These are phyloP conservation scores for Monilinia laxa DNA, from an alignment of 2,329 filamentous ascomycete genomes.

Conservation along the genomic window DNA sequence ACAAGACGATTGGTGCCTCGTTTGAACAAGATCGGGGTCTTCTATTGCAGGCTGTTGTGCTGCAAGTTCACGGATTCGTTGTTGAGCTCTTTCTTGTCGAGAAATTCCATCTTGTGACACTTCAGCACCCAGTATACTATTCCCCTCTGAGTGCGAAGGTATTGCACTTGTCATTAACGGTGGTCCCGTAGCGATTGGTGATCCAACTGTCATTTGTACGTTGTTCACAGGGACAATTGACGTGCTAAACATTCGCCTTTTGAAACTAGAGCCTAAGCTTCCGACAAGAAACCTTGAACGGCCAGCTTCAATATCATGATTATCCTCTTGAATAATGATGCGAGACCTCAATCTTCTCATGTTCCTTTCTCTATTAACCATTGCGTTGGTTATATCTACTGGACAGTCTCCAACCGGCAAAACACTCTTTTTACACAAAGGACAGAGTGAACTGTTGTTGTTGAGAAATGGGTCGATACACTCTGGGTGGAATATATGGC, in stretches of 20 bases:
- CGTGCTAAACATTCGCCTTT: slow-evolving; percentile 20
- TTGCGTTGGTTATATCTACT: slow-evolving; percentile 71
- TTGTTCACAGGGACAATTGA: slow-evolving; percentile 6
- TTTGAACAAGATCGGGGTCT: slow-evolving; percentile 31
- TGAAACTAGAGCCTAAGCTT: slow-evolving; percentile 24
- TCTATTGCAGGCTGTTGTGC: slow-evolving; percentile 30
- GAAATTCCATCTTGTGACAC: slow-evolving; percentile 13
- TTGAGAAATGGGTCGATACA: slow-evolving; percentile 86
- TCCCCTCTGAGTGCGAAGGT: slow-evolving; percentile 9
- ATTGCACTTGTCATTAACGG: slow-evolving; percentile 26
- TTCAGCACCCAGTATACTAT: slow-evolving; percentile 17
- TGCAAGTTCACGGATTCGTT: slow-evolving; percentile 34
- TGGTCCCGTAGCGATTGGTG: slow-evolving; percentile 26
- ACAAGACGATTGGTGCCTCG: slow-evolving; percentile 27
- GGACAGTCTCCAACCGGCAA: slow-evolving; percentile 68
- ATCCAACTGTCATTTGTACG: slow-evolving; percentile 11
- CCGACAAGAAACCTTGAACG: slow-evolving; percentile 24
- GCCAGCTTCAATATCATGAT: slow-evolving; percentile 20
- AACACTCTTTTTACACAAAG: slow-evolving; percentile 83
- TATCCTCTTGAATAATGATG: slow-evolving; percentile 29
- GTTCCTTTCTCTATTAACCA: slow-evolving; percentile 79
- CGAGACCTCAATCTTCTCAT: slow-evolving; percentile 49
- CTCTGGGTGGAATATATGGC: slow-evolving; percentile 89
- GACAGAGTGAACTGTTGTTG: slow-evolving; percentile 80
- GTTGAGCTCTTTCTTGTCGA: slow-evolving; percentile 31